Evolutionary conservation across 2,329 filamentous ascomycete species (phyloP).

Genomic region (Albophoma yamanashiensis): DNA sequence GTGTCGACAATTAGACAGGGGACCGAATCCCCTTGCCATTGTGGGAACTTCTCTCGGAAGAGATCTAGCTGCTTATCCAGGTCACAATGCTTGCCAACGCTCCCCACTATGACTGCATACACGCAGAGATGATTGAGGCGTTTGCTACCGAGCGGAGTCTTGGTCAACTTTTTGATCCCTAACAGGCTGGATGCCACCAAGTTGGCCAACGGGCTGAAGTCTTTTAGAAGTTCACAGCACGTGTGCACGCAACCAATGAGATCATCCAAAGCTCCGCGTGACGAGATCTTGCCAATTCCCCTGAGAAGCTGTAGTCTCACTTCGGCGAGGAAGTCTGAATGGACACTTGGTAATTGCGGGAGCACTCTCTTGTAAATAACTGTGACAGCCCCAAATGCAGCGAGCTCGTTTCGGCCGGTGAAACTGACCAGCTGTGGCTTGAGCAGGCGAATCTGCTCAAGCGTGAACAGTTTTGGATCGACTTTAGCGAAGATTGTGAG

Average conservation of each 20-base stretch:
- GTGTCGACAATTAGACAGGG: slow-evolving; percentile 73
- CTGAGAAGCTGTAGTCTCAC: slow-evolving; percentile 66
- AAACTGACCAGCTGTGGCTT: slow-evolving; percentile 81
- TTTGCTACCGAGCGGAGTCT: slow-evolving; percentile 34
- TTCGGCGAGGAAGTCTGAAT: slow-evolving; percentile 64
- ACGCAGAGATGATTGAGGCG: slow-evolving; percentile 49
- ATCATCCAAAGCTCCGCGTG: slow-evolving; percentile 65
- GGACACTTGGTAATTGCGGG: slow-evolving; percentile 68
- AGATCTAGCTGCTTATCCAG: slow-evolving; percentile 58
- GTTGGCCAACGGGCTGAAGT: slow-evolving; percentile 58
- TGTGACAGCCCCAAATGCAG: slow-evolving; percentile 75
- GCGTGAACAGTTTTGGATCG: slow-evolving; percentile 73
- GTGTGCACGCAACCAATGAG: slow-evolving; percentile 88
- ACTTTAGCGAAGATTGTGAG: slow-evolving; percentile 89
- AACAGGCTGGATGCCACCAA: slow-evolving; percentile 62
- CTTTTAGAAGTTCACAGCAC: slow-evolving; percentile 66
- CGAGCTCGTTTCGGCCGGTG: slow-evolving; percentile 62
- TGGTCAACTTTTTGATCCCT: slow-evolving; percentile 36
- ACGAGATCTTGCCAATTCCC: slow-evolving; percentile 58
- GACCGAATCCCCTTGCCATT: slow-evolving; percentile 61
- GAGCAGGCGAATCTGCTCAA: slow-evolving; percentile 76
- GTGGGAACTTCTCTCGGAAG: slow-evolving; percentile 58
- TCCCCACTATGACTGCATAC: slow-evolving; percentile 73
- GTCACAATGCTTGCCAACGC: slow-evolving; percentile 83
- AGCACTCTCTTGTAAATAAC: slow-evolving; percentile 83